phyloP scores from a whole-genome alignment of 2,329 filamentous ascomycete genomes.

The Xylaria sp. region DNA sequence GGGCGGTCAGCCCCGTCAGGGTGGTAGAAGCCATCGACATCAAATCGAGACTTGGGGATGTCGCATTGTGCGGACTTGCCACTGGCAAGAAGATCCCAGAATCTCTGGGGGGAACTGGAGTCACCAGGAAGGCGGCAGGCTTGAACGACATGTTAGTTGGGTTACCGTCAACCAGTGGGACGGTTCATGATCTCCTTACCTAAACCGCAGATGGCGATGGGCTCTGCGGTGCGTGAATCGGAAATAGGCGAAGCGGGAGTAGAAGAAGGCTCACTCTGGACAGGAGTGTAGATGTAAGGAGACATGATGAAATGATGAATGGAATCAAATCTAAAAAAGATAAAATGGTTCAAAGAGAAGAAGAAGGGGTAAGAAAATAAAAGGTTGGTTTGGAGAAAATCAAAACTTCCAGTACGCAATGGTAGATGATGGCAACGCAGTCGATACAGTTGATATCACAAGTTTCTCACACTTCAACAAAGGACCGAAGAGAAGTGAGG shows the following conservation, averaged over 20 bases:
- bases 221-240: not conserved
- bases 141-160: not conserved
- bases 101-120: not conserved
- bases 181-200: not conserved
- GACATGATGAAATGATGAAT: not conserved
- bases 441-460: not conserved
- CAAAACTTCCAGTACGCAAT: not conserved
- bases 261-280: not conserved
- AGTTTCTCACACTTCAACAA: not conserved
- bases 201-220: conserved; percentile 2
- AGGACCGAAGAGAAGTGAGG: too few relatives aligned
- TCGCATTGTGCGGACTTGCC: not conserved
- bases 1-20: conserved; percentile 3
- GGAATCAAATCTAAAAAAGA: not conserved
- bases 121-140: conserved; percentile 9
- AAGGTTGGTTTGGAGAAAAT: not conserved
- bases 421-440: not conserved
- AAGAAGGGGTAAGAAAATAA: too few relatives aligned
- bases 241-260: not conserved
- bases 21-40: conserved; percentile 10
- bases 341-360: not conserved
- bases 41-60: conserved; percentile 5
- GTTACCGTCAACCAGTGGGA: too few relatives aligned
- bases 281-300: not conserved
- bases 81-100: conserved; percentile 7